Evolutionary conservation across 2,329 filamentous ascomycete species (phyloP).

Genomic region (Alternaria burnsii): DNA sequence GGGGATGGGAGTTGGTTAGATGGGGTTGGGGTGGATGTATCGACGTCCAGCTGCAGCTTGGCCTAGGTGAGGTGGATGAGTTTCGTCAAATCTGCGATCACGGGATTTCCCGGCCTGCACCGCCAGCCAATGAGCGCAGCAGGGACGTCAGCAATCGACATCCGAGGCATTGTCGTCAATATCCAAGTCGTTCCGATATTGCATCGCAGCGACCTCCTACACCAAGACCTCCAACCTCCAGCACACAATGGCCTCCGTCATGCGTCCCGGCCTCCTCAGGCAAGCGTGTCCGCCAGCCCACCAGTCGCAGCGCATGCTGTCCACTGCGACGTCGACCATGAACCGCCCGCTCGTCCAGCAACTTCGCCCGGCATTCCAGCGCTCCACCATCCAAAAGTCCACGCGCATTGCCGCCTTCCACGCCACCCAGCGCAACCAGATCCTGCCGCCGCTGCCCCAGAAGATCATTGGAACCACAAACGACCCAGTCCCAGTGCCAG

Average conservation of each 20-base stretch:
- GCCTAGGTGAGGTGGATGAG: constrained; percentile 35
- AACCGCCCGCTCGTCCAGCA: constrained; percentile 49
- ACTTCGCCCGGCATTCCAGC: constrained; percentile 52
- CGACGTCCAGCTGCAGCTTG: constrained; percentile 37
- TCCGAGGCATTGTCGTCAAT: constrained; percentile 33
- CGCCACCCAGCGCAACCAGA: constrained; percentile 75
- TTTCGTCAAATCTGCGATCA: constrained; percentile 31
- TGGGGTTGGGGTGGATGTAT: constrained; percentile 36
- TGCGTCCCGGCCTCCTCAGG: constrained; percentile 60
- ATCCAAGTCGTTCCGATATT: constrained; percentile 16
- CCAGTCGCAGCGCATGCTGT: constrained; percentile 56
- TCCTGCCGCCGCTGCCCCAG: constrained; percentile 88
- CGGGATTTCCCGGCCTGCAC: constrained; percentile 29
- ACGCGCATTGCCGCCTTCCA: constrained; percentile 81
- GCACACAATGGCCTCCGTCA: constrained; percentile 61
- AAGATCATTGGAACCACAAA: constrained; percentile 83
- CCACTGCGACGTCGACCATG: constrained; percentile 50
- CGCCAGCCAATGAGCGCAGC: constrained; percentile 28
- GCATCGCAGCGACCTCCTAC: constrained; percentile 12
- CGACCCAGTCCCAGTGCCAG: constrained; percentile 79
- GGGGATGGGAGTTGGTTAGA: constrained; percentile 29
- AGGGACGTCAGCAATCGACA: constrained; percentile 29
- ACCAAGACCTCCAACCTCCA: constrained; percentile 14
- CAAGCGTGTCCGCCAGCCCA: constrained; percentile 54
- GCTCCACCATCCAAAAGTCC: constrained; percentile 51